Conservation (phyloP, 306 rosid genomes). For the Spatholobus suberectus region DNA sequence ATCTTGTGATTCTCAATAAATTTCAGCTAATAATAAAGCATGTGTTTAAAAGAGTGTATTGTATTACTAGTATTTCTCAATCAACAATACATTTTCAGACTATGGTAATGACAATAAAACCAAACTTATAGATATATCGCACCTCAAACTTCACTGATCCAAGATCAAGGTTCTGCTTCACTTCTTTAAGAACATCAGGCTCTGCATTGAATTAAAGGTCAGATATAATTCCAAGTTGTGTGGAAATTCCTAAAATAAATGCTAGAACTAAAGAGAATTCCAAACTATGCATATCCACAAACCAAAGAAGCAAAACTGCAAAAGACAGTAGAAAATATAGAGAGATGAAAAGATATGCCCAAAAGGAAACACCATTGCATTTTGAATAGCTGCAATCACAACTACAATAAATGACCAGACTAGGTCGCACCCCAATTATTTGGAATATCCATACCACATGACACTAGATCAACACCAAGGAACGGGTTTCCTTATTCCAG, state of each 20-base stretch:
- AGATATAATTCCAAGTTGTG: conserved; percentile 30
- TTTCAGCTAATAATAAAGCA: background rate
- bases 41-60: background rate
- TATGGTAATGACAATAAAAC: conserved; percentile 5
- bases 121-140: conserved; percentile 24
- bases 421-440: background rate
- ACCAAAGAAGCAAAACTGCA: background rate
- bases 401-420: conserved; percentile 7
- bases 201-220: conserved; percentile 59
- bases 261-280: background rate
- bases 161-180: conserved; percentile 92
- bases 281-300: background rate
- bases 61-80: background rate
- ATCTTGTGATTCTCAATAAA: background rate
- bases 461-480: conserved; percentile 7
- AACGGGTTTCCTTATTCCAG: background rate
- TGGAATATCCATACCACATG: background rate
- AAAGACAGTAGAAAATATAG: background rate
- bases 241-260: conserved; percentile 7
- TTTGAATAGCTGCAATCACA: background rate
- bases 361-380: background rate
- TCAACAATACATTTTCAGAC: conserved; percentile 16
- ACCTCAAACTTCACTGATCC: conserved; percentile 99
- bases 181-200: conserved; percentile 96
- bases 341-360: background rate